Percentiles rank a stretch among this genome's conserved stretches.
These are phyloP conservation scores for Tetrahymena borealis DNA, from an alignment of 73 alveolate species.

Conservation along the genomic window DNA sequence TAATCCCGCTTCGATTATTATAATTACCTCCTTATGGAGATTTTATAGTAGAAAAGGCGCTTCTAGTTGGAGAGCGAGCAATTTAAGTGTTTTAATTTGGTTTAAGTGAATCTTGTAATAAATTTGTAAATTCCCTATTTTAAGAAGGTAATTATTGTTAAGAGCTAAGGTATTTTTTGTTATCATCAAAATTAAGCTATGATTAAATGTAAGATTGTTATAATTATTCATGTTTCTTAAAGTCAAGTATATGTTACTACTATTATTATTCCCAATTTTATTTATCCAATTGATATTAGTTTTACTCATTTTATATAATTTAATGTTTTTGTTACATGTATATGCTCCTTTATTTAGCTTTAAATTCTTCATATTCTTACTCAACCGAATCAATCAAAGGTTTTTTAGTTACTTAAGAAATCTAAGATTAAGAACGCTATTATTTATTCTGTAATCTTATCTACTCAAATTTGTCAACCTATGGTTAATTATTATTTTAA, in stretches of 20 bases:
- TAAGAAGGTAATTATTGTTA: neutral
- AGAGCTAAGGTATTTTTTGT: neutral
- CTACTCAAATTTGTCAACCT: no score
- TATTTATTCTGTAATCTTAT: neutral
- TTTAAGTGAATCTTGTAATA: neutral
- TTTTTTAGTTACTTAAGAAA: neutral
- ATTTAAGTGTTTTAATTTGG: no score
- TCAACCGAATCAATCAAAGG: neutral
- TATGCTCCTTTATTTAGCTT: neutral
- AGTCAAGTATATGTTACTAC: neutral
- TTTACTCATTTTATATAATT: neutral
- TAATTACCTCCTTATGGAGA: neutral
- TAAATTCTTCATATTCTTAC: neutral
- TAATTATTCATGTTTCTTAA: neutral
- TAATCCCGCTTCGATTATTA: neutral
- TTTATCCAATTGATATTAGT: neutral
- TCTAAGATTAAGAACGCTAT: neutral
- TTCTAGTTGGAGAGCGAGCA: no score
- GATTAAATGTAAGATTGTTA: neutral
- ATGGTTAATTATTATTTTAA: no score
- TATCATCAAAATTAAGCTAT: neutral
- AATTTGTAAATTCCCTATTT: neutral
- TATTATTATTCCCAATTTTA: neutral
- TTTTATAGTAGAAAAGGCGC: neutral
- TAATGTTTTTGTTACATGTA: neutral